These are phyloP conservation scores for Colletotrichum costaricense DNA, from an alignment of 2,329 filamentous ascomycete species.

Conservation along the genomic window DNA sequence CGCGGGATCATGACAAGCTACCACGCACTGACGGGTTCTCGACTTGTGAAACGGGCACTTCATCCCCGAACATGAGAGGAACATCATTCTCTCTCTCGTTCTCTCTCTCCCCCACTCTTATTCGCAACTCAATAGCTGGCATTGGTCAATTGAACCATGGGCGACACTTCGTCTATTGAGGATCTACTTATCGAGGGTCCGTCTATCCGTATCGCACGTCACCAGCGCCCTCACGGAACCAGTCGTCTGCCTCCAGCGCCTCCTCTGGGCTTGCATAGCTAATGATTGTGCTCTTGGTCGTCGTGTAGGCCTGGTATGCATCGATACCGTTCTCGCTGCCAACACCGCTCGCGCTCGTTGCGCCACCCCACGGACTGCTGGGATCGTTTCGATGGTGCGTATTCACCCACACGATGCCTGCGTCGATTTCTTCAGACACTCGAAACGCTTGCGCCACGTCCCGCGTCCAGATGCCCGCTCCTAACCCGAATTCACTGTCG, in stretches of 20 bases:
- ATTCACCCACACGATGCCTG: slow-evolving; percentile 69
- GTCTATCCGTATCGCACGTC: slow-evolving; percentile 70
- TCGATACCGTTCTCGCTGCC: slow-evolving; percentile 80
- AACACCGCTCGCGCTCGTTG: slow-evolving; percentile 71
- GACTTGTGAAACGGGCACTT: slow-evolving; percentile 13
- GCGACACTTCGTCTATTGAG: background rate
- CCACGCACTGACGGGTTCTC: slow-evolving; percentile 14
- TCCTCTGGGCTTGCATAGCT: slow-evolving; percentile 73
- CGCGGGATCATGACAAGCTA: background rate
- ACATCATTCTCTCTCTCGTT: background rate
- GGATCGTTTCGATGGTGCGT: slow-evolving; percentile 80
- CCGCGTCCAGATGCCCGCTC: slow-evolving; percentile 80
- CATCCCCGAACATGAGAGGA: slow-evolving; percentile 35
- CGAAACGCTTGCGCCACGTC: slow-evolving; percentile 80
- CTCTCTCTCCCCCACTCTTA: background rate
- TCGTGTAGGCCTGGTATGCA: slow-evolving; percentile 69
- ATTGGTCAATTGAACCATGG: background rate
- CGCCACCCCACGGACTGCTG: slow-evolving; percentile 76
- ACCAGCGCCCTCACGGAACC: slow-evolving; percentile 71
- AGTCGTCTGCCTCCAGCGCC: slow-evolving; percentile 66
- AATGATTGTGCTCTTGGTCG: slow-evolving; percentile 74
- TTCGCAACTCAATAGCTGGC: background rate
- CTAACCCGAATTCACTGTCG: slow-evolving; percentile 80
- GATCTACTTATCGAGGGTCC: background rate
- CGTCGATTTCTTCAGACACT: slow-evolving; percentile 76